Base-by-base conservation (phyloP, 495 filamentous ascomycete genomes). In the Penicillium canariense region DNA sequence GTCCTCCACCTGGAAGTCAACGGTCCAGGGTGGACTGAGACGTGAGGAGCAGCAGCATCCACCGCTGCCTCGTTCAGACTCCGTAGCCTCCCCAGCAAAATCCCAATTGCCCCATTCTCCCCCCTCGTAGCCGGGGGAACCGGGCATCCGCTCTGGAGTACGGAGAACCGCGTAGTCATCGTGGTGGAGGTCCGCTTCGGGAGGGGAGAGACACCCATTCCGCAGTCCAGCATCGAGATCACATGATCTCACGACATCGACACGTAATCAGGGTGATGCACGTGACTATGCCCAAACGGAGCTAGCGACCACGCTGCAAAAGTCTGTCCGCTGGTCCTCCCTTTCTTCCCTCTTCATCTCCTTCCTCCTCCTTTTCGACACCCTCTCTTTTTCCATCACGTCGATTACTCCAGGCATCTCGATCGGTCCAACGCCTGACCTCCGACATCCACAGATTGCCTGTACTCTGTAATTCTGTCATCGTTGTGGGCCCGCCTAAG, bases 381-480 rank as follows among this genome's bases (percentile, higher is more conserved):
- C 56, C 51, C 36, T 49, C 48, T 40, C 44, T 61, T 43, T 61
- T 58, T 61, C 36, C 62, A 59, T 50, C 53, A 27, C 36, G 32
- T 45, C 10, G 48, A n/a, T n/a, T n/a, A n/a, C n/a, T n/a, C n/a
- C n/a, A n/a, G n/a, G n/a, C 36, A 48, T 39, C 36, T 35, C 45
- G 45, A n/a, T n/a, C n/a, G n/a, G n/a, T n/a, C n/a, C n/a, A n/a
- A n/a, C n/a, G n/a, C n/a, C n/a, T n/a, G n/a, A n/a, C n/a, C n/a
- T n/a, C 43, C 53, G 31, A 28, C 52, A 42, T 42, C 48, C 30
- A 54, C 59, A 53, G 50, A 51, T 57, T 55, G 17, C 34, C 46
- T 57, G 56, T 60, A 60, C 55, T 47, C 55, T 55, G 62, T 59
- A 67, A 72, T 61, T 57, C 64, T 55, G 56, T 63, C 58, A 52